Evolutionary conservation across 2,329 filamentous ascomycete species (phyloP), one percentile per base, ranked within the genome.

Genomic region (Teratosphaeria nubilosa): DNA sequence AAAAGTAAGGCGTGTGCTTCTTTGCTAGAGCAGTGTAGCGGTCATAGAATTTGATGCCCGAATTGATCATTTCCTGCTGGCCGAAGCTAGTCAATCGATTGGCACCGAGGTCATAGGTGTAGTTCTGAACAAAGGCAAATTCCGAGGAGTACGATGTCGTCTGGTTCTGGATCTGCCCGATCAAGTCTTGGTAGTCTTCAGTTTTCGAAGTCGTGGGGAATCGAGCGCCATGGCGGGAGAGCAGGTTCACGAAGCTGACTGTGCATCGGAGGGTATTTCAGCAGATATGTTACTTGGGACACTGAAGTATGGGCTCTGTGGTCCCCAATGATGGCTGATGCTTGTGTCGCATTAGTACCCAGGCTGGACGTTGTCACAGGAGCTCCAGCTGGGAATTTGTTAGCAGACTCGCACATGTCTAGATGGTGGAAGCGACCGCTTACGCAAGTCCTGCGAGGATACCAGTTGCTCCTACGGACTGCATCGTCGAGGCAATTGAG

Each of bases 171-270:
- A 96, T 86, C 53, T 81, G 81, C 27, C 79, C 70, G 56, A 96
- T 77, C 10, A 88, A 78, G 5, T 76, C 72, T 41, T 77, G 79
- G 74, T 95, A 96, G 7, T 72, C 69, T 11, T 71, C 69, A 0
- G 85, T 82, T 76, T 91, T 95, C 63, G 77, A 76, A 11, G 75
- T 68, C 0, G 91, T 95, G 1, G 91, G 91, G 69, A 90, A 87
- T 56, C 91, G 83, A 41, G 89, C 88, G 52, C 91, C 91, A 70
- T 96, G 91, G 2, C 91, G 85, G 22, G 90, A 91, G 53, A 96
- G 80, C 25, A 91, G 77, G 67, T 91, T 87, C 1, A 82, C 91
- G 73, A 95, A 92, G 2, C 85, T 92, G 65, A 92, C 75, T 13
- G 81, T 76, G 74, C 91, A 96, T 20, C 77, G 0, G 76, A 64